Evolutionary conservation across 495 filamentous ascomycete genomes (phyloP), one percentile per base, ranked within the genome.

Genomic region (Cenococcum geophilum): DNA sequence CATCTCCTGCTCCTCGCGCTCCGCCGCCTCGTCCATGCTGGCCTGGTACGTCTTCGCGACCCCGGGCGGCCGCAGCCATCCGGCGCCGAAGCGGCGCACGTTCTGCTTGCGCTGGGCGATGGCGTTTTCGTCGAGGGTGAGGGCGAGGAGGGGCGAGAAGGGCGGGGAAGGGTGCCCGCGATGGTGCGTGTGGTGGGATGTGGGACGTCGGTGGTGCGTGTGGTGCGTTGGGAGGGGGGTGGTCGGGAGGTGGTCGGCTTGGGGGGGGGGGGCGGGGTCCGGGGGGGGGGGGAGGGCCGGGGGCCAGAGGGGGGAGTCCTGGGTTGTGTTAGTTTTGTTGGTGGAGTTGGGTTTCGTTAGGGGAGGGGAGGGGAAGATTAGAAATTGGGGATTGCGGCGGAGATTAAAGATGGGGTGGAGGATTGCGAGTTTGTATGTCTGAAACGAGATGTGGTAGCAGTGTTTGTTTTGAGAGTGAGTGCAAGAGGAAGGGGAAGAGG

Each of bases 1-100:
- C 43, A 65, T 64, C 61, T 74, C 75, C 58, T 70, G 65, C 68
- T 78, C 76, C 60, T 68, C 65, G 22, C 71, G 62, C 63, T 78
- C 76, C 4, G 67, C 70, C 14, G 51, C 70, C 65, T 78, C 76
- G 62, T 78, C 76, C 60, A 70, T 67, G 40, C 58, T 68, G 1
- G 73, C 72, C 61, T 78, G 76, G 45, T 70, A 69, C n/a, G 76
- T 78, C 67, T 77, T 78, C n/a, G 57, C 10, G 20, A 78, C 65
- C 25, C 74, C 76, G 1, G 76, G 75, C 3, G 76, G 76, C 1
- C 76, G 74, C 11, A 78, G 68, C 76, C 76, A 78, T 40, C 64
- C 62, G 6, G 72, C 67, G 48, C 76, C 76, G 60, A 76, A 77
- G 50, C 71, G 68, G 22, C 70, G 65, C 11, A 78, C 66, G 37